Evolutionary conservation across 1,139 yeast genomes (phyloP), one percentile per base, ranked within the genome.

Genomic region (Magnusiomyces suaveolens): DNA sequence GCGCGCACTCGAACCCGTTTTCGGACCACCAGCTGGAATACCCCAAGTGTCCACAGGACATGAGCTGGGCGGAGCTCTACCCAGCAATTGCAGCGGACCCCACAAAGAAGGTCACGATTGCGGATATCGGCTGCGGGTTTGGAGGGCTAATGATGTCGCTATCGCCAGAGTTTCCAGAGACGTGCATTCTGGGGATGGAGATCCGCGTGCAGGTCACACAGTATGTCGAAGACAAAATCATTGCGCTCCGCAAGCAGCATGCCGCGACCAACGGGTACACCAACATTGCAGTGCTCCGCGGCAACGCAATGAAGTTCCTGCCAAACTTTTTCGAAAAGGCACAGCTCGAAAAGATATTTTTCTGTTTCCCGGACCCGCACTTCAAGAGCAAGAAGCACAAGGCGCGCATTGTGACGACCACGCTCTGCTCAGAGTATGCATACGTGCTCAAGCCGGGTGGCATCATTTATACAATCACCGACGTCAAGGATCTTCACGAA

Each of bases 321-420:
- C 97, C 98, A 36, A 92, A 92, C 69, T 92, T 94, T 69, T 92
- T 94, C 72, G 74, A 77, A 55, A 83, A 84, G 69, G 83, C 83
- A 3, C 77, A 72, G 69, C 74, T 92, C 54, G 81, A 84, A 43
- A 92, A 92, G 75, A 87, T 92, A 81, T 92, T 92, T 71, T 92
- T 94, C 74, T 94, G 98, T 71, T 92, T 92, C 78, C 99, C 99
- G 21, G 99, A 92, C 71, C 99, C 99, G 16, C 98, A 94, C 70
- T 92, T 92, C 75, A 92, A 92, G 68, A 96, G 88, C 69, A 79
- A 98, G 65, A 92, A 92, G 69, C 98, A 94, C 72, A 92, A 92
- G 75, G 97, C 97, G 8, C 79, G 99, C 74, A 92, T 92, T 64
- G 81, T 92, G 60, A 90, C 98, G 57, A 83, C 82, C 58, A 92